Evolutionary conservation across 2,329 filamentous ascomycete genomes (phyloP).

Genomic region (Emmonsia crescens): DNA sequence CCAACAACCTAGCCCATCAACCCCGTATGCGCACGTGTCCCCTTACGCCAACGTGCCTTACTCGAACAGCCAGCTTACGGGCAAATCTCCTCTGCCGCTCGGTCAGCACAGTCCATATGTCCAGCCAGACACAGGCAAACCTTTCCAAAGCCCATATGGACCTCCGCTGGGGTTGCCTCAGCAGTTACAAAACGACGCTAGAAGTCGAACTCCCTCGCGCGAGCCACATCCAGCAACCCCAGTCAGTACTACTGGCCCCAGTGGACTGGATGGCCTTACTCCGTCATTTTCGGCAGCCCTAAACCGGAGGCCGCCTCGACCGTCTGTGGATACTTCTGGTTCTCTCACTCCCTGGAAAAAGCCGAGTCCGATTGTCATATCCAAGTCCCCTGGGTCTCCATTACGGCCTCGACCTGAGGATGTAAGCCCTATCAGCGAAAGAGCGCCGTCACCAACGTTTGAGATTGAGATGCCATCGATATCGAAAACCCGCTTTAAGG

Average conservation of each 20-base stretch:
- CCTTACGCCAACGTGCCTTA: conserved; percentile 14
- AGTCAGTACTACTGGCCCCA: background rate
- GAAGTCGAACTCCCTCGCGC: background rate
- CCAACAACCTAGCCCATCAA: conserved; percentile 23
- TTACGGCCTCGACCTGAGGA: conserved; percentile 32
- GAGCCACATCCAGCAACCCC: background rate
- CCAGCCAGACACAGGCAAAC: conserved; percentile 1
- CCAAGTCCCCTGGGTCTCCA: conserved; percentile 30
- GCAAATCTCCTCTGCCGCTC: conserved; percentile 6
- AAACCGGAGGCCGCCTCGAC: conserved; percentile 20
- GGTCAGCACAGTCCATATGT: conserved; percentile 8
- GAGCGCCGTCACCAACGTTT: conserved; percentile 26
- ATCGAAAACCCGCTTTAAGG: background rate
- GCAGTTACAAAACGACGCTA: background rate
- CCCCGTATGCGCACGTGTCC: conserved; percentile 19
- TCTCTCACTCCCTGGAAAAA: conserved; percentile 36
- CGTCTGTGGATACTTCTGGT: conserved; percentile 30
- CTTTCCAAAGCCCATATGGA: conserved; percentile 5
- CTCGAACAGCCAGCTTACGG: conserved; percentile 4
- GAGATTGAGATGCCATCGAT: conserved; percentile 9
- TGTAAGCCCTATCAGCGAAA: conserved; percentile 37
- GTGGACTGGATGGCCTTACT: background rate
- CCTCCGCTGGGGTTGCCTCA: background rate
- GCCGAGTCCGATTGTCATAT: conserved; percentile 23
- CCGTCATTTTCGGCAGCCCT: conserved; percentile 11